phyloP scores from a whole-genome alignment of 306 rosid genomes.

The Sicyos baderoa region DNA sequence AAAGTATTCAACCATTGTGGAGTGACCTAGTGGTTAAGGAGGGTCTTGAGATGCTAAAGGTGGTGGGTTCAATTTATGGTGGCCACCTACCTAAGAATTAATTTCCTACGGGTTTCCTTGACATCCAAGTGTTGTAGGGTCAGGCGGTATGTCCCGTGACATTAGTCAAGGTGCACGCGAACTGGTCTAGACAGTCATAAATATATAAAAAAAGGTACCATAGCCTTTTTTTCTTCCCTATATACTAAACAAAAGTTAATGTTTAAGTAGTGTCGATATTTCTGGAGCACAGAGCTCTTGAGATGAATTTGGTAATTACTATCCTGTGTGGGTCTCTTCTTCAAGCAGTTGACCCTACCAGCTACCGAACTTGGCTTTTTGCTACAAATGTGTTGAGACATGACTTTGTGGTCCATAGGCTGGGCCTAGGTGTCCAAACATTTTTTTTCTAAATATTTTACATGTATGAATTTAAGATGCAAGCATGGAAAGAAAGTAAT shows the following conservation, averaged over 20 bases:
- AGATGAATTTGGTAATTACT: constrained; percentile 9
- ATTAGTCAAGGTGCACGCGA: too few relatives aligned
- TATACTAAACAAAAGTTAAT: neutral
- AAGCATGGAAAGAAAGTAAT: neutral
- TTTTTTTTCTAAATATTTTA: neutral
- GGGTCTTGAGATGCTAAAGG: too few relatives aligned
- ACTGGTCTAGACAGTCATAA: too few relatives aligned
- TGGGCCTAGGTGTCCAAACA: neutral
- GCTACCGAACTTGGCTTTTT: constrained; percentile 10
- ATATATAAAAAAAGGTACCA: too few relatives aligned
- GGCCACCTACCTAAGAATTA: too few relatives aligned
- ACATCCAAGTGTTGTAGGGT: too few relatives aligned
- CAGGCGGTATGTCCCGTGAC: too few relatives aligned
- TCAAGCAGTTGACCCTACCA: neutral
- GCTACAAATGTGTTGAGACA: constrained; percentile 7
- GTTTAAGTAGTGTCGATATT: constrained; percentile 1
- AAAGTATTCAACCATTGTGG: too few relatives aligned
- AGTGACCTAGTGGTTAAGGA: too few relatives aligned
- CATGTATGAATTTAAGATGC: neutral
- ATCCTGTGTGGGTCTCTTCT: constrained; percentile 12
- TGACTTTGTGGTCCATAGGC: constrained; percentile 13
- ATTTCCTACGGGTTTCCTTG: too few relatives aligned
- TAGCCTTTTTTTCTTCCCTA: neutral
- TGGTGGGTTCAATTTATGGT: too few relatives aligned
- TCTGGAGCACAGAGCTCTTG: constrained; percentile 10